Evolutionary conservation across 306 rosid species (phyloP), one percentile per base, ranked within the genome.

Genomic region (Castanospermum australe): DNA sequence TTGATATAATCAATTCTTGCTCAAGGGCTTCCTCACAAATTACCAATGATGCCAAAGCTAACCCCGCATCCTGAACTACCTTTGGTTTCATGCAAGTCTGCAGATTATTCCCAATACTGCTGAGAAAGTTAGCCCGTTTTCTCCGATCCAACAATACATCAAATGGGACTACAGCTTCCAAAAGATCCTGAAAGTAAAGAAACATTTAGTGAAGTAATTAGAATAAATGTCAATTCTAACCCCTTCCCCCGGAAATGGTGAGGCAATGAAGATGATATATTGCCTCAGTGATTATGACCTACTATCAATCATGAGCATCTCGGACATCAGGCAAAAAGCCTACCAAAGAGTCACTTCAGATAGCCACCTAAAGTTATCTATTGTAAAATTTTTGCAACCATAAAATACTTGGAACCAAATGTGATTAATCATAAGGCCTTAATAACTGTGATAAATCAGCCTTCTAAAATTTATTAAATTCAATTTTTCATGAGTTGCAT

Each of bases 1-100:
- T 85, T 59, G 99, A 94, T 79, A 94, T 85, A 65, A 92, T 91
- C 83, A 92, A 84, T 82, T 94, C 99, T 82, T 70, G 92, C 81
- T 94, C 95, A 61, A 94, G 92, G 63, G 97, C 99, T 84, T 92
- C 97, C 92, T 94, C 99, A 75, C 97, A 91, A 80, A 82, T 63
- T 64, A 87, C 90, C 78, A 94, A 75, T 64, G 99, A 92, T 55
- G 95, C 92, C 85, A 94, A 87, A 87, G 99, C 97, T 77, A 89
- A 80, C 69, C 90, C 93, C 67, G 97, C 92, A 86, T 92, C 97
- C 41, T 71, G 95, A 76, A 91, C 89, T 64, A 92, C 97, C 93
- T 89, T 92, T 7, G 97, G 91, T 76, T 88, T 89, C 32, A 64
- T 81, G 74, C 77, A 62, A 64, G 83, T 66, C 79, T 81, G 86